Percentiles rank a stretch among this genome's conserved stretches.
Conservation (phyloP, 1,139 yeast species). For the Williopsis jadinii region DNA sequence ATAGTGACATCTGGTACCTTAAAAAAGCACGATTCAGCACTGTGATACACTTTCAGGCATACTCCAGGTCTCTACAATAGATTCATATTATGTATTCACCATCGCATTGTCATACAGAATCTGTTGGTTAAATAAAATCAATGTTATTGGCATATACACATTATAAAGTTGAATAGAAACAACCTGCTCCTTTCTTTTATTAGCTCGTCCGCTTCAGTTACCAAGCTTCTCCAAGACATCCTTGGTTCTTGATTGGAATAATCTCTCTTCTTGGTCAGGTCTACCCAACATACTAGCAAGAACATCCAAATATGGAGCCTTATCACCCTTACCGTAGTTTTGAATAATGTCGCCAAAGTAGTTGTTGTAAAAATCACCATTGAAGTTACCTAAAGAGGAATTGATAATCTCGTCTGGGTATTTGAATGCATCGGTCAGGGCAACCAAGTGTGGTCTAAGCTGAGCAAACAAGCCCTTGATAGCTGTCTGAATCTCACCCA, state of each 20-base stretch:
- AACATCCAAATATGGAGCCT: constrained; percentile 52
- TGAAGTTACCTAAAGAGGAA: constrained; percentile 76
- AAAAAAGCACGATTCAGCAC: no score
- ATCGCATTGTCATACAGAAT: no score
- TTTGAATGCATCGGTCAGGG: constrained; percentile 85
- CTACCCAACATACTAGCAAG: constrained; percentile 50
- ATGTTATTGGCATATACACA: no score
- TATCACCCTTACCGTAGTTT: constrained; percentile 47
- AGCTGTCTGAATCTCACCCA: constrained; percentile 39
- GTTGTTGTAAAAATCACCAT: constrained; percentile 83
- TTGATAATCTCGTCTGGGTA: constrained; percentile 79
- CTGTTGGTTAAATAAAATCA: no score
- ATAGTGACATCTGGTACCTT: no score
- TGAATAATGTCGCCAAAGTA: constrained; percentile 47
- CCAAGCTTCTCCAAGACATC: constrained; percentile 15
- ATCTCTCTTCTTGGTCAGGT: constrained; percentile 20
- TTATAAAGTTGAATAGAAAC: no score
- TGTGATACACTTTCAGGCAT: no score
- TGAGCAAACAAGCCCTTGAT: constrained; percentile 39
- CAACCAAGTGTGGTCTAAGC: constrained; percentile 67
- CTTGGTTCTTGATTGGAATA: constrained; percentile 19
- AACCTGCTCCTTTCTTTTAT: no score
- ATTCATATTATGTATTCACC: no score
- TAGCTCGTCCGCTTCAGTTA: constrained; percentile 1
- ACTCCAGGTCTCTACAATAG: no score